Percentiles rank a stretch among this genome's conserved stretches.
Conservation (phyloP, 129 eudicot species). For the Mikania micrantha region DNA sequence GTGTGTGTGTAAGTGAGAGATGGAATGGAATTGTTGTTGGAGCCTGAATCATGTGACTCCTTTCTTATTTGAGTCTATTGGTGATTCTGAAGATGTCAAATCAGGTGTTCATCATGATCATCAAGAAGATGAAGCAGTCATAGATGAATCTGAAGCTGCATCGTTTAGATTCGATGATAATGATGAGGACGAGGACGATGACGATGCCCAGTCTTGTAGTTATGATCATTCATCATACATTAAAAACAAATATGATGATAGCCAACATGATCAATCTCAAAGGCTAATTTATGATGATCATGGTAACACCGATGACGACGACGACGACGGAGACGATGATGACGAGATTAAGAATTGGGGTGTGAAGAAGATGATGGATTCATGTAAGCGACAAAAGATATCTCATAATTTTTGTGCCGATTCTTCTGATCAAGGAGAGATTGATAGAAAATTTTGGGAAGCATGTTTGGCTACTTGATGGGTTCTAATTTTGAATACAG, state of each 20-base stretch:
- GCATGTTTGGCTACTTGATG: conserved; percentile 42
- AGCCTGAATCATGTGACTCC: conserved; percentile 19
- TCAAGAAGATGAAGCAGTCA: neutral
- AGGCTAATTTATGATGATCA: conserved; percentile 6
- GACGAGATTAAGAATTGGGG: neutral
- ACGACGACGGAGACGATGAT: no score
- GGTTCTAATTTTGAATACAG: no score
- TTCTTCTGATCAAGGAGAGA: conserved; percentile 31
- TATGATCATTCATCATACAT: conserved; percentile 30
- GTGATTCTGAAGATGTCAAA: conserved; percentile 34
- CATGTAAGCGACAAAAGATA: conserved; percentile 14
- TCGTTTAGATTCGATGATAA: conserved; percentile 4
- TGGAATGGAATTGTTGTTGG: conserved; percentile 32
- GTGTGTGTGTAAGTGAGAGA: neutral
- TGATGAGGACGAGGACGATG: neutral
- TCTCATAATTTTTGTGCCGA: conserved; percentile 23
- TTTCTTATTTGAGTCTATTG: conserved; percentile 25
- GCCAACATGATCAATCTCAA: conserved; percentile 10
- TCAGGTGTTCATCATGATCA: neutral
- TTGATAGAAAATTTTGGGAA: conserved; percentile 39
- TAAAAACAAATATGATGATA: conserved; percentile 1
- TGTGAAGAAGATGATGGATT: conserved; percentile 11
- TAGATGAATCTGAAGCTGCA: conserved; percentile 3
- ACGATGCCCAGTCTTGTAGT: conserved; percentile 34
- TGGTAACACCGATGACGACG: conserved; percentile 9